Percentiles rank a stretch among this genome's conserved stretches.
Conservation (phyloP, 768 basidiomycete species). For the Tricholoma matsutake region DNA sequence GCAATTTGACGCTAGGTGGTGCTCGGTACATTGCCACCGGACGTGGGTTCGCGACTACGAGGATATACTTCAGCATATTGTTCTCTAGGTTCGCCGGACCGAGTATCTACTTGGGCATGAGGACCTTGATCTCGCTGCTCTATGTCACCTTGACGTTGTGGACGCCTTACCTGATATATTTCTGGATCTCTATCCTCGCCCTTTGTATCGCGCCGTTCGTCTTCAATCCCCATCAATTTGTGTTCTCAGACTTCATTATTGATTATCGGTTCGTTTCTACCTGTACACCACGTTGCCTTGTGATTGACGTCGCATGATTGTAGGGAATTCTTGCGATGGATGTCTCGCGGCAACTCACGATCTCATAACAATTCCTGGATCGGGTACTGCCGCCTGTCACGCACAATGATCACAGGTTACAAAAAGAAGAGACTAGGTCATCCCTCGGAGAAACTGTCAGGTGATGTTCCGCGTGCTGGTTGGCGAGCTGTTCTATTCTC, state of each 20-base stretch:
- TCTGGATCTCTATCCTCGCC: constrained; percentile 93
- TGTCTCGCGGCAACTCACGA: constrained; percentile 96
- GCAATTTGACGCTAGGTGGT: constrained; percentile 95
- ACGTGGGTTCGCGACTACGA: constrained; percentile 95
- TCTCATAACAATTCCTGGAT: constrained; percentile 99
- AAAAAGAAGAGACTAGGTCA: constrained; percentile 97
- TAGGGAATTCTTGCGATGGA: constrained; percentile 98
- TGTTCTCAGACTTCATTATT: constrained; percentile 93
- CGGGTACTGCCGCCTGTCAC: constrained; percentile 95
- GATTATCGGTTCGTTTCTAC: constrained; percentile 68
- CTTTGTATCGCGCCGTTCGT: constrained; percentile 95
- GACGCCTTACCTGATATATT: constrained; percentile 93
- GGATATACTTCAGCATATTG: constrained; percentile 91
- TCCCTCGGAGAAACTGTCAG: constrained; percentile 95
- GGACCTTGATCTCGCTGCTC: constrained; percentile 87
- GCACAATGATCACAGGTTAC: constrained; percentile 99
- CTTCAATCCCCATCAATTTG: constrained; percentile 99
- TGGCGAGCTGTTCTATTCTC: constrained; percentile 90
- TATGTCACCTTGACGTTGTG: constrained; percentile 92
- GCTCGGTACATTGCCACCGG: constrained; percentile 99
- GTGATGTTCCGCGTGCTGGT: constrained; percentile 89
- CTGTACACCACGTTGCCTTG: background rate
- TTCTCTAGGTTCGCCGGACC: constrained; percentile 99
- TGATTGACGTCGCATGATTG: constrained; percentile 14
- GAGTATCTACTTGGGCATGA: constrained; percentile 95